These are phyloP conservation scores for Pyrenula aspistea DNA, from an alignment of 495 filamentous ascomycete genomes.

Conservation along the genomic window DNA sequence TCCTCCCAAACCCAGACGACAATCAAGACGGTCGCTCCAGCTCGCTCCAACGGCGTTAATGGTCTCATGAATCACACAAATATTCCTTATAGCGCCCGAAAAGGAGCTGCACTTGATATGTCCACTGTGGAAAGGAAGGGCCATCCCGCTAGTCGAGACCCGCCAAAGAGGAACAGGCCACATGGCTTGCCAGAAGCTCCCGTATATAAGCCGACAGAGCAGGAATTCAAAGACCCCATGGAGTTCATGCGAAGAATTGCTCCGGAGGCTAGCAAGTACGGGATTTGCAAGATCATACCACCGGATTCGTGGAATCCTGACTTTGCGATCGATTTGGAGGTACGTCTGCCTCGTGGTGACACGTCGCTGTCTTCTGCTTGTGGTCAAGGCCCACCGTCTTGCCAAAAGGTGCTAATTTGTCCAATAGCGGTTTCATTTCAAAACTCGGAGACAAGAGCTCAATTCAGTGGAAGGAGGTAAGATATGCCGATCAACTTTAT, in stretches of 20 bases:
- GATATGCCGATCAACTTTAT: conserved; percentile 27
- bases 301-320: conserved; percentile 87
- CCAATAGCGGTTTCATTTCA: conserved; percentile 83
- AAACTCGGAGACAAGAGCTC: conserved; percentile 90
- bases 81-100: conserved; percentile 57
- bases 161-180: conserved; percentile 60
- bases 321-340: conserved; percentile 96
- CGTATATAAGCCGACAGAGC: conserved; percentile 78
- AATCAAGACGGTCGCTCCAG: conserved; percentile 28
- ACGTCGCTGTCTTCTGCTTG: no score
- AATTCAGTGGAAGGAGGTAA: conserved; percentile 98
- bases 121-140: conserved; percentile 85
- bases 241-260: conserved; percentile 85
- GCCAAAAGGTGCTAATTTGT: neutral
- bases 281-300: conserved; percentile 89
- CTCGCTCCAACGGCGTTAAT: conserved; percentile 32
- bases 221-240: conserved; percentile 90
- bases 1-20: conserved; percentile 19
- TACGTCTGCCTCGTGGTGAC: conserved; percentile 31
- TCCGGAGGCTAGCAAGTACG: conserved; percentile 72
- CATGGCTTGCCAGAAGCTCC: conserved; percentile 85
- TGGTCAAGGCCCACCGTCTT: neutral
- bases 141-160: conserved; percentile 63
- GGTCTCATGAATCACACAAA: conserved; percentile 16
- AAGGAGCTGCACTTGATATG: conserved; percentile 66